Evolutionary conservation across 2,329 filamentous ascomycete genomes (phyloP).

Genomic region (Pyrenophora graminea): DNA sequence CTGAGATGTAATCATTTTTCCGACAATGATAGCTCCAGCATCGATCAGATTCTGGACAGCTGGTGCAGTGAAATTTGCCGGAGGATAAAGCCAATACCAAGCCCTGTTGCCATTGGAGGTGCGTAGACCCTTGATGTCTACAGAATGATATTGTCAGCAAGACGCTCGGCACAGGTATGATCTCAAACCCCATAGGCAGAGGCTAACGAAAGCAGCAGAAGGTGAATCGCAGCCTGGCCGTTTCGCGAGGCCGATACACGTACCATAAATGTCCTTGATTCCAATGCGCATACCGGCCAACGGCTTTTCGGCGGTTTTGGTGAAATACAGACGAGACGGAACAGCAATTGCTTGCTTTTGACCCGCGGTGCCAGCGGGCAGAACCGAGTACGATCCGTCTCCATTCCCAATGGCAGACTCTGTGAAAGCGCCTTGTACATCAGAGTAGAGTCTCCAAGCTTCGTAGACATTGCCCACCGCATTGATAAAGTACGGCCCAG

Average conservation of each 20-base stretch:
- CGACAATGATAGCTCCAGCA: constrained; percentile 59
- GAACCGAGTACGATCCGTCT: constrained; percentile 49
- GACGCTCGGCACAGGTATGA: background rate
- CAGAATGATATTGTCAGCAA: constrained; percentile 52
- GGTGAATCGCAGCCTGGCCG: too few relatives aligned
- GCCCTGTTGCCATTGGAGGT: constrained; percentile 63
- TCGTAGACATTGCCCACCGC: constrained; percentile 52
- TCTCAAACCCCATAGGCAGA: too few relatives aligned
- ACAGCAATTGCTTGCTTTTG: constrained; percentile 53
- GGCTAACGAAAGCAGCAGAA: background rate
- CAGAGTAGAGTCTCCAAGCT: constrained; percentile 57
- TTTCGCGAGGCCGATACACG: background rate
- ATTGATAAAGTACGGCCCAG: constrained; percentile 58
- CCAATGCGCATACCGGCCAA: constrained; percentile 66
- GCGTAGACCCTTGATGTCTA: constrained; percentile 59
- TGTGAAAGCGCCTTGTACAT: constrained; percentile 56
- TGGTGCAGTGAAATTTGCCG: constrained; percentile 53
- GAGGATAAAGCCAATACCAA: constrained; percentile 59
- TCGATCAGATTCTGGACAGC: constrained; percentile 62
- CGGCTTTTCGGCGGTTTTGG: constrained; percentile 54
- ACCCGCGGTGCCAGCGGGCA: constrained; percentile 42
- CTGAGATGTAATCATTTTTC: constrained; percentile 53
- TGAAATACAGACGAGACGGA: constrained; percentile 59
- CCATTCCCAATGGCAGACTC: constrained; percentile 50
- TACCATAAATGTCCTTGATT: constrained; percentile 64